Percentiles rank a stretch among this genome's conserved stretches.
Conservation (phyloP, 352 stramenopile genomes). For the Globisporangium parvum region DNA sequence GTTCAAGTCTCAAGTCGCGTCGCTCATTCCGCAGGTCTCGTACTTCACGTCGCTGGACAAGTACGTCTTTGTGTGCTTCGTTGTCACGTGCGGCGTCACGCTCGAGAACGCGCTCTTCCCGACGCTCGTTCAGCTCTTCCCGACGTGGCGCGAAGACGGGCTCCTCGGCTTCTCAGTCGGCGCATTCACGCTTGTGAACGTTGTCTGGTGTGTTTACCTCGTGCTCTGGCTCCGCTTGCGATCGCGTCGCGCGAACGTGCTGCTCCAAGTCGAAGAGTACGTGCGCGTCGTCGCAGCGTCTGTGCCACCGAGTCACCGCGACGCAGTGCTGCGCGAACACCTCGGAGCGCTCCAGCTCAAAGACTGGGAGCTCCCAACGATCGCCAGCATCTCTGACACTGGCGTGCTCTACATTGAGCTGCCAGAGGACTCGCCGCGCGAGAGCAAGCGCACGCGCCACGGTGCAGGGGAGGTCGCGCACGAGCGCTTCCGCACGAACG, state of each 20-base stretch:
- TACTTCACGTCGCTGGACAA: conserved; percentile 36
- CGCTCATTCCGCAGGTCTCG: conserved; percentile 26
- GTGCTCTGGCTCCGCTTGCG: conserved; percentile 14
- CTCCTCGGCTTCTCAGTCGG: conserved; percentile 17
- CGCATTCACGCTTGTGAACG: conserved; percentile 22
- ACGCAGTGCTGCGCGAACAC: conserved; percentile 15
- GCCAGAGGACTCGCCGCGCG: conserved; percentile 14
- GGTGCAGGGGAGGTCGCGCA: background rate
- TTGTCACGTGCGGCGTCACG: conserved; percentile 22
- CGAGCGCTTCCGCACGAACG: conserved; percentile 8
- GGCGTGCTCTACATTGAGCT: conserved; percentile 14
- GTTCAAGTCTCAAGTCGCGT: conserved; percentile 30
- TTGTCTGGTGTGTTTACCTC: conserved; percentile 19
- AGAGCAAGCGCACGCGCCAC: conserved; percentile 6
- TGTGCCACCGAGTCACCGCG: conserved; percentile 11
- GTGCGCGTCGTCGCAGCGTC: conserved; percentile 13
- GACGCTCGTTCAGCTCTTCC: conserved; percentile 1
- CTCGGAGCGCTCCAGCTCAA: conserved; percentile 8
- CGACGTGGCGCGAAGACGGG: conserved; percentile 5
- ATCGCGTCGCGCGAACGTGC: conserved; percentile 8
- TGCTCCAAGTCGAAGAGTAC: conserved; percentile 17
- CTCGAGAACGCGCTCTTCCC: conserved; percentile 27
- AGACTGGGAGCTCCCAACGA: conserved; percentile 5
- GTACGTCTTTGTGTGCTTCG: conserved; percentile 34
- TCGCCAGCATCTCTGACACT: conserved; percentile 11